Evolutionary conservation across 257 asterid genomes (phyloP).

Genomic region (Rauvolfia tetraphylla): DNA sequence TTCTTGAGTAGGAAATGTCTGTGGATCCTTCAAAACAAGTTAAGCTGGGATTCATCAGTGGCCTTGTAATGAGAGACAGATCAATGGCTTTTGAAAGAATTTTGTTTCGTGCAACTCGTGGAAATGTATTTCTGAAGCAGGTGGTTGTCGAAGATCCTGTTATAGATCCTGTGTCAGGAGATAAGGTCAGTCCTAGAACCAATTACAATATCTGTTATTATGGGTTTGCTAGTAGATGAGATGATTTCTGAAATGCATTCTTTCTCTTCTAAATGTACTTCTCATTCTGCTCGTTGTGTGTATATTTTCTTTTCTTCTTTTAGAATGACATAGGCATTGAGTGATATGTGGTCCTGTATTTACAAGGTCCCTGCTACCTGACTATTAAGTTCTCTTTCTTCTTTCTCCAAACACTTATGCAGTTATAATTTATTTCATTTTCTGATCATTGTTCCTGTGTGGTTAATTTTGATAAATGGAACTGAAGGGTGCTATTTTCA

Average conservation of each 20-base stretch:
- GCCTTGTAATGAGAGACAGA: slow-evolving; percentile 57
- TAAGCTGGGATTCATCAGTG: slow-evolving; percentile 58
- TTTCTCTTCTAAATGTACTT: not conserved
- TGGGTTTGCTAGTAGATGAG: not conserved
- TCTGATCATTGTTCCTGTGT: not conserved
- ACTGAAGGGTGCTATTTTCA: slow-evolving; percentile 25
- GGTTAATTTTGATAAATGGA: not conserved
- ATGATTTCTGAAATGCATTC: not conserved
- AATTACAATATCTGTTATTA: not conserved
- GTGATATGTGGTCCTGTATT: not conserved
- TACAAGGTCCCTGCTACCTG: not conserved
- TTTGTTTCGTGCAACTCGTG: slow-evolving; percentile 63
- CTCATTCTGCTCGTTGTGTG: not conserved
- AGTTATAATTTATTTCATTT: not conserved
- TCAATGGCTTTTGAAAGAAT: slow-evolving; percentile 56
- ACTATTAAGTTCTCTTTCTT: not conserved
- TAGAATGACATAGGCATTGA: not conserved
- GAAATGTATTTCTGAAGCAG: slow-evolving; percentile 62
- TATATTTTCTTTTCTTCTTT: not conserved
- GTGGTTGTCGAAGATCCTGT: slow-evolving; percentile 47
- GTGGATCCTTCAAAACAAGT: slow-evolving; percentile 53
- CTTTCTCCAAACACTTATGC: not conserved
- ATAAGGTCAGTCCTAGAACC: slow-evolving; percentile 34
- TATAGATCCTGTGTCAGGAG: slow-evolving; percentile 53
- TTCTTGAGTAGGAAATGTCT: slow-evolving; percentile 38